Percentiles rank a stretch among this genome's conserved stretches.
phyloP scores from a whole-genome alignment of 192 early-diverging fungal species.

The Coemansia sp. region DNA sequence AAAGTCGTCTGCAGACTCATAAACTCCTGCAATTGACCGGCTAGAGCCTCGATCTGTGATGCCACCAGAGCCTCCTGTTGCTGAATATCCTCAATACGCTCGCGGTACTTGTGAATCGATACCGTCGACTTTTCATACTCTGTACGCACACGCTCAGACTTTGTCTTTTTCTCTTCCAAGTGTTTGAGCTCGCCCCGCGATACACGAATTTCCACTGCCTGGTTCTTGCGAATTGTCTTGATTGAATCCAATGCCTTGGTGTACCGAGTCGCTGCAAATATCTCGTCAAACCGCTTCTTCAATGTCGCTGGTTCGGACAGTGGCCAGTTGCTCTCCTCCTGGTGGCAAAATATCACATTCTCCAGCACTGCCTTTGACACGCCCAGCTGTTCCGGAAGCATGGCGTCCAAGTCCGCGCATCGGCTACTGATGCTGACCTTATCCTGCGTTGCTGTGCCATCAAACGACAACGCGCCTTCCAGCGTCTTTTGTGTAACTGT shows the following conservation, averaged over 20 bases:
- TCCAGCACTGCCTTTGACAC: conserved; percentile 90
- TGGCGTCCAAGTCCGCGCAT: conserved; percentile 83
- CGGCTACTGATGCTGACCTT: conserved; percentile 73
- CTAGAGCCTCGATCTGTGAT: conserved; percentile 49
- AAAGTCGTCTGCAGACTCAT: conserved; percentile 36
- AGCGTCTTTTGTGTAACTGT: conserved; percentile 68
- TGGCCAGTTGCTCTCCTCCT: conserved; percentile 98
- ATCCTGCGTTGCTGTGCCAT: conserved; percentile 57
- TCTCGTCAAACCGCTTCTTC: conserved; percentile 99
- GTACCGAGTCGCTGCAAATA: conserved; percentile 89
- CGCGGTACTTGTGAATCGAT: conserved; percentile 50
- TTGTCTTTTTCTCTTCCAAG: conserved; percentile 65
- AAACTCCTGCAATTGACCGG: conserved; percentile 48
- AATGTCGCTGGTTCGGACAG: conserved; percentile 78
- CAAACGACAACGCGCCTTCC: conserved; percentile 66
- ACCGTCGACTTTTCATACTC: conserved; percentile 42
- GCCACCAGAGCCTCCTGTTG: conserved; percentile 41
- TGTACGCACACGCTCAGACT: conserved; percentile 61
- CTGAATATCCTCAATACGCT: conserved; percentile 41
- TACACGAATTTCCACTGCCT: conserved; percentile 60
- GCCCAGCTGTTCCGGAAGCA: conserved; percentile 82
- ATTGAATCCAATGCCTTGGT: conserved; percentile 89
- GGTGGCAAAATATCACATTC: conserved; percentile 98
- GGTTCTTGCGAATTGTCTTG: conserved; percentile 71
- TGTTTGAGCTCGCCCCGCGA: conserved; percentile 63